Conservation (phyloP, 768 basidiomycete genomes). For the Rhodotorula graminis region DNA sequence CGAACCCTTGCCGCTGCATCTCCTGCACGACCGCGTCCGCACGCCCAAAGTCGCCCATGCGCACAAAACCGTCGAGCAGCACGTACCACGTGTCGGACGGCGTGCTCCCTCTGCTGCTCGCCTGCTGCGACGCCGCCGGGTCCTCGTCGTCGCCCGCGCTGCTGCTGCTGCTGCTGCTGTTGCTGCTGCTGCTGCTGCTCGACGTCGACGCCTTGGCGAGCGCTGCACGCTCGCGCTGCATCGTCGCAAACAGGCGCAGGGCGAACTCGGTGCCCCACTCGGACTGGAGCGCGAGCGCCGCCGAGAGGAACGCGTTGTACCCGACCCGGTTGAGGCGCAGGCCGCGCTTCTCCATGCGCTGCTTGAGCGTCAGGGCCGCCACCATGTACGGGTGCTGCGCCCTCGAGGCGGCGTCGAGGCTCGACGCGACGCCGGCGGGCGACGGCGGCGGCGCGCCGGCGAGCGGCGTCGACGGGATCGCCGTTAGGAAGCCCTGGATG, state of each 20-base stretch:
- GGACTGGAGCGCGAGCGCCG: slow-evolving; percentile 56
- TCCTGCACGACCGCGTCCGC: slow-evolving; percentile 61
- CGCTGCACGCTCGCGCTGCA: slow-evolving; percentile 33
- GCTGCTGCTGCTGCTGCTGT: slow-evolving; percentile 44
- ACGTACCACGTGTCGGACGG: slow-evolving; percentile 69
- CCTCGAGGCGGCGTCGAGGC: slow-evolving; percentile 5
- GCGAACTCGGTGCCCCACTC: slow-evolving; percentile 19
- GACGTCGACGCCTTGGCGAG: too few species aligned
- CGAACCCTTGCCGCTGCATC: slow-evolving; percentile 54
- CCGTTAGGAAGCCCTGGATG: slow-evolving; percentile 66
- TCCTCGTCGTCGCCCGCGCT: slow-evolving; percentile 43
- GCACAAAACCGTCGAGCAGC: slow-evolving; percentile 61
- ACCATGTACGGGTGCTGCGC: slow-evolving; percentile 58
- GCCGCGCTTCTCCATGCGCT: slow-evolving; percentile 41
- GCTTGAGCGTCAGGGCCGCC: slow-evolving; percentile 49
- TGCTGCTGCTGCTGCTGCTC: not conserved
- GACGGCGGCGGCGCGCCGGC: not conserved
- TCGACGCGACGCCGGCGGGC: slow-evolving; percentile 1
- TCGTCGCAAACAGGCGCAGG: slow-evolving; percentile 38
- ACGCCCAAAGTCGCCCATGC: slow-evolving; percentile 58
- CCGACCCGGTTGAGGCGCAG: slow-evolving; percentile 60
- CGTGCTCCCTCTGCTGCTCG: slow-evolving; percentile 44
- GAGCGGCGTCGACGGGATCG: slow-evolving; percentile 51
- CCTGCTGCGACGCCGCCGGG: not conserved
- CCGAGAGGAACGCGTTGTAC: slow-evolving; percentile 72